A percentile compares a stretch with the other conserved stretches of the same genome.
Evolutionary conservation across 352 stramenopile species (phyloP).

Genomic region (Pythium brachiatum): DNA sequence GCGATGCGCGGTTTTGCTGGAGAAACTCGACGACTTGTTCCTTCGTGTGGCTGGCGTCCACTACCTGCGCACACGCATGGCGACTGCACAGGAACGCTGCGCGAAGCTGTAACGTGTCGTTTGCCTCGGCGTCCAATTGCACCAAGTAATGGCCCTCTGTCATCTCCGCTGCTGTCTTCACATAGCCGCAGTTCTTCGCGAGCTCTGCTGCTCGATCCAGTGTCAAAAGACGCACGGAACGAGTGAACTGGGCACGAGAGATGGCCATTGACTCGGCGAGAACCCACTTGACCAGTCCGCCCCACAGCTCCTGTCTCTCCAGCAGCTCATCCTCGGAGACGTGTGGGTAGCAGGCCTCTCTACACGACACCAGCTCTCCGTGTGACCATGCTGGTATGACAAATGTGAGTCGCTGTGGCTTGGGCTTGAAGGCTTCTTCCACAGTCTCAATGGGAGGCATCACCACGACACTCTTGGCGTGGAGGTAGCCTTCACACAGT

Average conservation of each 20-base stretch:
- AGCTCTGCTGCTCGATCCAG: constrained; percentile 25
- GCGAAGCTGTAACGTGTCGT: constrained; percentile 35
- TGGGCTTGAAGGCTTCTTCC: not conserved
- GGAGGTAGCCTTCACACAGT: constrained; percentile 6
- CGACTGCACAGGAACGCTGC: constrained; percentile 29
- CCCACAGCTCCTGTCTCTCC: constrained; percentile 35
- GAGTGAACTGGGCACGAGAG: constrained; percentile 25
- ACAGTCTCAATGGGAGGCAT: not conserved
- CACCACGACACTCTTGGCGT: constrained; percentile 29
- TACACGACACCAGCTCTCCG: constrained; percentile 33
- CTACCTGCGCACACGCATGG: constrained; percentile 24
- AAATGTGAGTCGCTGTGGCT: constrained; percentile 19
- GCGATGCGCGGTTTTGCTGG: not conserved
- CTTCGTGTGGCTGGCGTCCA: constrained; percentile 5
- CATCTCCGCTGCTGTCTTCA: not conserved
- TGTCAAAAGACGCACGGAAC: constrained; percentile 14
- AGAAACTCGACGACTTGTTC: constrained; percentile 19
- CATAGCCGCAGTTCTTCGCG: constrained; percentile 21
- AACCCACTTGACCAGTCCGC: constrained; percentile 29
- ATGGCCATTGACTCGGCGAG: constrained; percentile 23
- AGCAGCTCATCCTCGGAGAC: constrained; percentile 25
- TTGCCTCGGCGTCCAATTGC: constrained; percentile 31
- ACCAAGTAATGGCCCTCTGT: constrained; percentile 27
- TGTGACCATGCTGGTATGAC: constrained; percentile 40
- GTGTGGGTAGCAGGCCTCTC: constrained; percentile 28